Percentiles rank a stretch among this genome's conserved stretches.
Conservation (phyloP, 805 yeast genomes). For the Candida ponderosae region DNA sequence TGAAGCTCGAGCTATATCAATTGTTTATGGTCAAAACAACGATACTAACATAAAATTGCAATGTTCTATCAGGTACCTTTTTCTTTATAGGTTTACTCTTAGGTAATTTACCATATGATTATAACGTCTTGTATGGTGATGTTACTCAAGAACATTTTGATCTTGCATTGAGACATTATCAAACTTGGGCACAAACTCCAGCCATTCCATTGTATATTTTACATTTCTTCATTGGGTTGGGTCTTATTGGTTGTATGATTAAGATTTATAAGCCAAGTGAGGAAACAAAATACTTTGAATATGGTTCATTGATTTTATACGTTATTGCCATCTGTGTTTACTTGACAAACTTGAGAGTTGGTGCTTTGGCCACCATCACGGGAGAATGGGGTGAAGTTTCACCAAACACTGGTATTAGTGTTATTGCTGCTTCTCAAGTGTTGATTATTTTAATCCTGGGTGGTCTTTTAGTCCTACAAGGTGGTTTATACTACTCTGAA, state of each 20-base stretch:
- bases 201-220: conserved; percentile 47
- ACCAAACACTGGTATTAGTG: conserved; percentile 77
- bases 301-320: conserved; percentile 70
- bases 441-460: conserved; percentile 62
- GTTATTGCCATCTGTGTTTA: conserved; percentile 72
- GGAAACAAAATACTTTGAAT: conserved; percentile 82
- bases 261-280: conserved; percentile 84
- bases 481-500: conserved; percentile 82
- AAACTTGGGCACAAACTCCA: conserved; percentile 64
- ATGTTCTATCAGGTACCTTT: conserved; percentile 39
- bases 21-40: background rate
- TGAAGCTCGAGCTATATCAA: background rate
- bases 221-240: conserved; percentile 55
- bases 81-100: conserved; percentile 76
- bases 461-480: conserved; percentile 82
- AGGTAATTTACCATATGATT: conserved; percentile 78
- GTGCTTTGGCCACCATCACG: conserved; percentile 56
- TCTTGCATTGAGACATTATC: conserved; percentile 65
- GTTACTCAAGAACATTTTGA: conserved; percentile 47
- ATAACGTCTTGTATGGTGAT: conserved; percentile 60
- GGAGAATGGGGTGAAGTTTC: conserved; percentile 95
- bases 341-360: conserved; percentile 79
- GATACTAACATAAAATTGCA: background rate
- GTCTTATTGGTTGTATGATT: conserved; percentile 63
- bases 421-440: conserved; percentile 82